phyloP scores from a whole-genome alignment of 2,329 filamentous ascomycete genomes.

The Basipetospora chlamydospora region DNA sequence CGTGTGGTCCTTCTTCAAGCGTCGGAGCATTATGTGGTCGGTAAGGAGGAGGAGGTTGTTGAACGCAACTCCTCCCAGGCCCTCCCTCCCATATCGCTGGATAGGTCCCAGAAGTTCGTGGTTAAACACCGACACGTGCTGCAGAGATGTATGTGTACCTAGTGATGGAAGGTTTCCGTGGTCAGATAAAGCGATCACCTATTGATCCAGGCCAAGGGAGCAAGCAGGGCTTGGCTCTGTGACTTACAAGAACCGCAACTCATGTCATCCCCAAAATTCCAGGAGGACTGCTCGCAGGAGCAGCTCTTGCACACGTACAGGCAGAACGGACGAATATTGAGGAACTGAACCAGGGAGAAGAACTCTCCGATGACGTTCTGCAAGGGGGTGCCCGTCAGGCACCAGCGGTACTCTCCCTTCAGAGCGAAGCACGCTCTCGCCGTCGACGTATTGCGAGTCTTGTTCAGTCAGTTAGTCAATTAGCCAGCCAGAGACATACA shows the following conservation, averaged over 20 bases:
- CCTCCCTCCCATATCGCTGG: slow-evolving; percentile 44
- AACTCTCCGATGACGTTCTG: slow-evolving; percentile 97
- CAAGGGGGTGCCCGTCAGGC: slow-evolving; percentile 82
- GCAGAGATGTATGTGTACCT: slow-evolving; percentile 22
- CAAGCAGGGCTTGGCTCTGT: neutral
- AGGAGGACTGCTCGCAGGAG: slow-evolving; percentile 66
- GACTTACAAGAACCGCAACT: slow-evolving; percentile 25
- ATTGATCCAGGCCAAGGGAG: neutral
- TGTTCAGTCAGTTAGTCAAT: neutral
- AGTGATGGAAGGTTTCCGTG: neutral
- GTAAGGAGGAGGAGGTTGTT: slow-evolving; percentile 76
- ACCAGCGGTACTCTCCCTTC: slow-evolving; percentile 84
- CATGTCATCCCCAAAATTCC: slow-evolving; percentile 54
- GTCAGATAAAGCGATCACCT: neutral
- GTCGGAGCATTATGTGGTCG: slow-evolving; percentile 86
- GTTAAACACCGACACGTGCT: slow-evolving; percentile 57
- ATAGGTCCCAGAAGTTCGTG: slow-evolving; percentile 86
- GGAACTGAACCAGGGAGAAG: slow-evolving; percentile 84
- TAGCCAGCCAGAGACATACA: too few species aligned
- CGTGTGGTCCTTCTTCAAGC: slow-evolving; percentile 85
- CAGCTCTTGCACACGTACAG: slow-evolving; percentile 91
- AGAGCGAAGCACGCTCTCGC: slow-evolving; percentile 92
- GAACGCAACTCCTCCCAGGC: slow-evolving; percentile 55
- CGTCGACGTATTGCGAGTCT: slow-evolving; percentile 74
- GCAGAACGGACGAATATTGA: slow-evolving; percentile 77